Conservation (phyloP, 2,329 filamentous ascomycete species). For the Waltergamsia citrina region DNA sequence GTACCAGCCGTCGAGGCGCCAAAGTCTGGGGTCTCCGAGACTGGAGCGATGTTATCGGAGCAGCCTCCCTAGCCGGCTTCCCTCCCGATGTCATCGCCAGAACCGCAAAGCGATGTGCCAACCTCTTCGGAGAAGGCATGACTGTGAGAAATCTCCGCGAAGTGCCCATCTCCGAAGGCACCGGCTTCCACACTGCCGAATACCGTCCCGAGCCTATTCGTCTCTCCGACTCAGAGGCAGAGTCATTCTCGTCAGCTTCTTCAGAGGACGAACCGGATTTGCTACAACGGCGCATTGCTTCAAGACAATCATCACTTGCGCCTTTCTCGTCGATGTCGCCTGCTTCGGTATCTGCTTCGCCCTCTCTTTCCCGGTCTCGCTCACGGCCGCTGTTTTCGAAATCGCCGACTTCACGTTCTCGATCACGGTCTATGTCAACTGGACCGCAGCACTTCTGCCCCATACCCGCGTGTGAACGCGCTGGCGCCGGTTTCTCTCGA, state of each 20-base stretch:
- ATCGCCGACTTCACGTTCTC: conserved; percentile 2
- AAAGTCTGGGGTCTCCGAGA: conserved; percentile 44
- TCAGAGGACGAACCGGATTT: conserved; percentile 13
- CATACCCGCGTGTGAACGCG: conserved; percentile 23
- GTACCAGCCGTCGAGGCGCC: background rate
- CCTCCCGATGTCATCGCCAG: conserved; percentile 54
- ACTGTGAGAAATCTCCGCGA: conserved; percentile 46
- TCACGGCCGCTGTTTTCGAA: conserved; percentile 12
- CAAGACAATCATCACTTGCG: conserved; percentile 18
- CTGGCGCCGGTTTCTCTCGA: conserved; percentile 23
- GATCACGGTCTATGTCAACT: conserved; percentile 19
- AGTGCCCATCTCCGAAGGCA: conserved; percentile 11
- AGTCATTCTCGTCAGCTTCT: conserved; percentile 6
- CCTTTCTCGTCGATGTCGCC: conserved; percentile 8
- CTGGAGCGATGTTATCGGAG: conserved; percentile 78
- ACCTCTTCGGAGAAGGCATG: conserved; percentile 68
- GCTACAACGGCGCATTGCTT: conserved; percentile 16
- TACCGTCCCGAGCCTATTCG: conserved; percentile 19
- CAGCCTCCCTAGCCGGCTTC: conserved; percentile 69
- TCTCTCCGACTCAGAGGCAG: conserved; percentile 12
- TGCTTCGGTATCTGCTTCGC: conserved; percentile 4
- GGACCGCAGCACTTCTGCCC: conserved; percentile 25
- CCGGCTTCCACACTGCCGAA: conserved; percentile 14
- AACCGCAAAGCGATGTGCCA: conserved; percentile 63
- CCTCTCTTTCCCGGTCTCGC: conserved; percentile 8